Base-by-base conservation (phyloP, 345 rosid species). In the Salix koriyanagi region DNA sequence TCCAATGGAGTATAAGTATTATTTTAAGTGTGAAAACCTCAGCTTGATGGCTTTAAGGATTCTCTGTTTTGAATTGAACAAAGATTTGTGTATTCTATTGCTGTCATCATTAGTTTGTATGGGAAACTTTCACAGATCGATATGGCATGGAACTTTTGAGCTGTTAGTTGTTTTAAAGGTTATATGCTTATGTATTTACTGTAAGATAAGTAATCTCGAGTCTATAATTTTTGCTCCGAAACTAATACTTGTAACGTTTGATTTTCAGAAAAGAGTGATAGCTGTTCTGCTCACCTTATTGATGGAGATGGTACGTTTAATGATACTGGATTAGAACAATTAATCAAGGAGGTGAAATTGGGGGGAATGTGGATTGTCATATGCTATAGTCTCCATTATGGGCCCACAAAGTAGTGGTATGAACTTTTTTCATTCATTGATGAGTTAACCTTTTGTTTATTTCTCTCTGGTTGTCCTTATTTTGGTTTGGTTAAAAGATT, bases 321-420 rank as follows among this genome's bases (percentile, higher is more conserved):
- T 81, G 88, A 79, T 65, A 12, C 79, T 50, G 98, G 98, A 78
- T 73, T 92, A 34, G 98, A 94, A 34, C 28, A 74, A 79, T 91
- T 96, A 70, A 94, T 91, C 81, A 91, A 88, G 84, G 94, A 90
- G 77, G 86, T 90, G 74, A 91, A 84, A 41, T 79, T 96, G 83
- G 88, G 81, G 81, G 46, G 97, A 94, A 75, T 91, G 97, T 72
- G 99, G 99, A 46, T 86, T 96, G 75, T 96, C 99, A 7, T 94
- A 96, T 73, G 99, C 98, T 7, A 85, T 92, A 54, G 99, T 91
- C 80, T 90, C 99, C 58, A 96, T 96, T 79, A 96, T 96, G 99
- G 99, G 99, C 71, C 99, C 99, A 2, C 99, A 94, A 79, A 96
- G 98, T 81, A 96, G 99, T 61, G 99, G 99, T 96, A 88, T 75